phyloP scores from a whole-genome alignment of 2,329 filamentous ascomycete genomes.

The Bipolaris oryzae region DNA sequence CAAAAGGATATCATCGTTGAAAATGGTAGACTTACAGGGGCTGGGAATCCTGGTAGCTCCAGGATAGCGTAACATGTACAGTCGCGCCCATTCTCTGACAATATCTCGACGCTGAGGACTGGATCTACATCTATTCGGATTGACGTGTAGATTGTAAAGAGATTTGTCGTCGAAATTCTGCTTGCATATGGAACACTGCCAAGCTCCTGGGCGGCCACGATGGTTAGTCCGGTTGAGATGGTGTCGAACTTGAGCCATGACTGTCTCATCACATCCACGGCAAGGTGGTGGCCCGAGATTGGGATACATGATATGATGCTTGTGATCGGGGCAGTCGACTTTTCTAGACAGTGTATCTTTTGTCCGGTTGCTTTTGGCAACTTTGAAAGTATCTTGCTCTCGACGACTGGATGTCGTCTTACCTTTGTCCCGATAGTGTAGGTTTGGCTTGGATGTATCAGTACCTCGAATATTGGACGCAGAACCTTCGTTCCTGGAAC shows the following conservation, averaged over 20 bases:
- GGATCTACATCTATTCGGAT: background rate
- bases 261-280: background rate
- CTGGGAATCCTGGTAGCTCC: background rate
- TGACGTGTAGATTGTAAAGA: background rate
- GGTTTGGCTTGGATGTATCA: background rate
- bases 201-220: background rate
- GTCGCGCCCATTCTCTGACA: background rate
- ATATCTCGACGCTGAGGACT: background rate
- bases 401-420: background rate
- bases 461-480: too few species aligned
- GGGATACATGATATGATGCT: background rate
- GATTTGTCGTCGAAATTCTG: background rate
- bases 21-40: background rate
- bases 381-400: background rate
- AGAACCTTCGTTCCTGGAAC: background rate
- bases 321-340: background rate
- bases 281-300: background rate
- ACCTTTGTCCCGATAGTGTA: background rate
- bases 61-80: background rate
- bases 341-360: background rate
- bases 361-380: background rate
- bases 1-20: too few species aligned
- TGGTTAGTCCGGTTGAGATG: background rate
- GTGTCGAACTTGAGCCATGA: background rate
- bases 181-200: background rate